Evolutionary conservation across 345 rosid genomes (phyloP).

Genomic region (Jatropha curcas): DNA sequence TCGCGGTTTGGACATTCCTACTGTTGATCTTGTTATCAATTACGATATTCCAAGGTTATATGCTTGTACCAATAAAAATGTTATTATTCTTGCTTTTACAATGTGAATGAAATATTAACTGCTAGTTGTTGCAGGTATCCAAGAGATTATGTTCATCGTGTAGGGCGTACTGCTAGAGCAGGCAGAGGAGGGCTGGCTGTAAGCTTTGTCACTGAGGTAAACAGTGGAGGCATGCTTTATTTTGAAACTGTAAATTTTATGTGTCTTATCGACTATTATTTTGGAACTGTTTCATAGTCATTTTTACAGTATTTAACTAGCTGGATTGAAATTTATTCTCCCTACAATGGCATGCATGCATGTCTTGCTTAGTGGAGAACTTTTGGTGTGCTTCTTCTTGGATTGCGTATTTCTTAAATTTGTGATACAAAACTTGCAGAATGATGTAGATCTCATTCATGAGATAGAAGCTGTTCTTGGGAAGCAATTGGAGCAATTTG

Average conservation of each 20-base stretch:
- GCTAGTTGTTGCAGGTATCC: slow-evolving; percentile 51
- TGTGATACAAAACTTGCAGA: slow-evolving; percentile 45
- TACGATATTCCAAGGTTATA: slow-evolving; percentile 88
- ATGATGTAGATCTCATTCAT: slow-evolving; percentile 68
- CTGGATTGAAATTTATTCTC: too few species aligned
- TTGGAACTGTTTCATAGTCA: neutral
- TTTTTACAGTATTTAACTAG: too few species aligned
- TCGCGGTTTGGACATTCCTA: slow-evolving; percentile 96
- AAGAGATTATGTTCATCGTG: slow-evolving; percentile 95
- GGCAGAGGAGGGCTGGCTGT: slow-evolving; percentile 90
- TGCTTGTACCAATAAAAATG: neutral
- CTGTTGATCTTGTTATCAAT: slow-evolving; percentile 91
- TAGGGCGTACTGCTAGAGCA: slow-evolving; percentile 98
- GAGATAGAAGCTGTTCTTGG: slow-evolving; percentile 75
- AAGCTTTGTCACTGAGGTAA: slow-evolving; percentile 81
- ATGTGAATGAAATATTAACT: slow-evolving; percentile 11
- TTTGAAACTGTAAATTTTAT: neutral
- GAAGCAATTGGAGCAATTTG: slow-evolving; percentile 62
- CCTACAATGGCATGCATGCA: too few species aligned
- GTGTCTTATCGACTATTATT: neutral
- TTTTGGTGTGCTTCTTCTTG: neutral
- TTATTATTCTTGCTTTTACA: slow-evolving; percentile 1
- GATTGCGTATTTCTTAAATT: slow-evolving; percentile 17
- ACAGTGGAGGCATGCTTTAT: neutral
- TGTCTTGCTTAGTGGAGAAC: neutral